These are phyloP conservation scores for Naganishia kalamii DNA, from an alignment of 768 basidiomycete genomes.

Conservation along the genomic window DNA sequence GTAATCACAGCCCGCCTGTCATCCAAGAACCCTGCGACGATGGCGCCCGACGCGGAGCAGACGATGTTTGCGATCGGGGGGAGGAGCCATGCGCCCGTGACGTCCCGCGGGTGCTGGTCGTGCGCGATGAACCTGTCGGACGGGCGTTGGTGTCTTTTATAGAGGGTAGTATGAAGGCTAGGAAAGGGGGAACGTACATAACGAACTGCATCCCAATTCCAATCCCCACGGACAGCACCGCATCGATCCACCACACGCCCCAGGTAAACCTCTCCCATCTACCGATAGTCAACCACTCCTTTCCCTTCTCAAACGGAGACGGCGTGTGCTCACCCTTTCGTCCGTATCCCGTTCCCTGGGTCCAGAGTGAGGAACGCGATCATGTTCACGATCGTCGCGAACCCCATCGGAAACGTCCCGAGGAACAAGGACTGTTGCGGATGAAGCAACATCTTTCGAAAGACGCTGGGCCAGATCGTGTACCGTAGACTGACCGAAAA, in stretches of 20 bases:
- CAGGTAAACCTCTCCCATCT: slow-evolving; percentile 44
- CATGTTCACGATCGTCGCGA: slow-evolving; percentile 45
- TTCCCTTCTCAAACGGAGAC: too few relatives aligned
- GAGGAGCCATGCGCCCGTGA: slow-evolving; percentile 66
- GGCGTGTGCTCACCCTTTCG: background rate
- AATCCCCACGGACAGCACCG: slow-evolving; percentile 55
- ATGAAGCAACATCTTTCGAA: slow-evolving; percentile 30
- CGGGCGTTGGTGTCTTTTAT: background rate
- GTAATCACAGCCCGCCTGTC: slow-evolving; percentile 55
- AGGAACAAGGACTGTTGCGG: slow-evolving; percentile 35
- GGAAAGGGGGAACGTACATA: slow-evolving; percentile 50
- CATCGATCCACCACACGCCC: slow-evolving; percentile 65
- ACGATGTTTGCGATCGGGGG: slow-evolving; percentile 70
- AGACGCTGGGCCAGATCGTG: slow-evolving; percentile 34
- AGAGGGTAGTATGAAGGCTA: background rate
- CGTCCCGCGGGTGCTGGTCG: slow-evolving; percentile 53
- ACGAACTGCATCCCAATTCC: slow-evolving; percentile 60
- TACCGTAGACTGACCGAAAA: slow-evolving; percentile 31
- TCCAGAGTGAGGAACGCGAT: slow-evolving; percentile 23
- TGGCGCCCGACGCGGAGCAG: slow-evolving; percentile 61
- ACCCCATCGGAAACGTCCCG: slow-evolving; percentile 42
- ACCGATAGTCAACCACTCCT: background rate
- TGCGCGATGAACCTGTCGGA: slow-evolving; percentile 56
- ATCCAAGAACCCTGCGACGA: slow-evolving; percentile 54
- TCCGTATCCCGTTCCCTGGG: background rate